Base-by-base conservation (phyloP, 2,329 filamentous ascomycete genomes). In the Lizonia empirigonia region DNA sequence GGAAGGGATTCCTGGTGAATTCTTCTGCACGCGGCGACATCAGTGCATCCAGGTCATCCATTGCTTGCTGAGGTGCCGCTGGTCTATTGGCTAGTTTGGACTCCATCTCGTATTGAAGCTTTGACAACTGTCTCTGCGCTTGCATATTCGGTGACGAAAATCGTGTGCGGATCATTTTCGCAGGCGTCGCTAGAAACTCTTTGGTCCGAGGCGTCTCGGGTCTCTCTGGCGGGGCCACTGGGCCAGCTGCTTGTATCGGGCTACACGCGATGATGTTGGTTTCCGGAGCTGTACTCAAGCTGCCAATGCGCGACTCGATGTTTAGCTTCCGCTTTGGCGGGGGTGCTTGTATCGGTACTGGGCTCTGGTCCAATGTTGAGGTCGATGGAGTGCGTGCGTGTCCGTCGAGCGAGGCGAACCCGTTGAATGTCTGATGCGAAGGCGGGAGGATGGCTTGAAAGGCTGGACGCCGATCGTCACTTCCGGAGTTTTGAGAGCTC, bases 11-110 rank as follows among this genome's bases (percentile, higher is more conserved):
- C 30, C 81, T 83, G 2, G 86, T 90, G 78, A 91, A 91, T 13
- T 86, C 84, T 63, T 88, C 86, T 1, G 80, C 85, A 34, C 88
- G 82, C 0, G 89, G 89, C 2, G 88, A 91, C 78, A 90, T 81
- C 8, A 89, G 73, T 10, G 84, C 77, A 37, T 85, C 81, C 9
- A 53, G 74, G 73, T 64, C 74, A 68, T 74, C 71, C 16, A 62
- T 58, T 16, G 68, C 52, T 40, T 70, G 68, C 20, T 65, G 60
- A 29, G 62, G 60, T 20, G 57, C 50, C 3, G 65, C 57, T 5
- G 61, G 50, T 24, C 62, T 61, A 20, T 59, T 63, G 4, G 72
- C 69, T 23, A 75, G 61, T 44, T 66, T 64, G 3, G 72, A 67
- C 36, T 74, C 68, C 42, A 76, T 73, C 51, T 73, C 67, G 2